These are phyloP conservation scores for Avicennia marina DNA, from an alignment of 257 asterid species.

Conservation along the genomic window DNA sequence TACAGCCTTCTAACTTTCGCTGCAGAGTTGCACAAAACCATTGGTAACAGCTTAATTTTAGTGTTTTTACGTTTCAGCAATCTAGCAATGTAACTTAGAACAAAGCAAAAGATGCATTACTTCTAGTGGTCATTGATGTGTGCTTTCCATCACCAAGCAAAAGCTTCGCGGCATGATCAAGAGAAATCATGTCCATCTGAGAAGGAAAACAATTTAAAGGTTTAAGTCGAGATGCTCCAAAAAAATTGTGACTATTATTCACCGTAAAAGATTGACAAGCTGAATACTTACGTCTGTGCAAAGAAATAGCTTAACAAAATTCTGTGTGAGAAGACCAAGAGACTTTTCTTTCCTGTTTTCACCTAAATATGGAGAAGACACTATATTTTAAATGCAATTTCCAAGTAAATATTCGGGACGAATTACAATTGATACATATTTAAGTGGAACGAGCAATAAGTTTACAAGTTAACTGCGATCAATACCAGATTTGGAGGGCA, in stretches of 20 bases:
- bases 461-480: not conserved
- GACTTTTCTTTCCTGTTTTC: constrained; percentile 94
- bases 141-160: constrained; percentile 82
- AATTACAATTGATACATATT: too few species aligned
- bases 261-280: not conserved
- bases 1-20: constrained; percentile 93
- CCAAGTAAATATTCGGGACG: too few species aligned
- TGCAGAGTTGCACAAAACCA: constrained; percentile 33
- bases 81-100: not conserved
- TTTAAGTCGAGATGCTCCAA: too few species aligned
- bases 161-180: constrained; percentile 93
- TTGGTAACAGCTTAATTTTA: constrained; percentile 8
- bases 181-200: constrained; percentile 91
- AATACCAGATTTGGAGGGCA: constrained; percentile 1
- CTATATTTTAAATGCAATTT: not conserved
- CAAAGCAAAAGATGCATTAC: constrained; percentile 31
- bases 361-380: constrained; percentile 18
- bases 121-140: constrained; percentile 84
- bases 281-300: constrained; percentile 70
- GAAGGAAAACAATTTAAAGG: constrained; percentile 4
- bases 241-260: not conserved
- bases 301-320: constrained; percentile 87
- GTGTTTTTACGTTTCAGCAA: constrained; percentile 1
- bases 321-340: constrained; percentile 87
- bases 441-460: too few species aligned